phyloP scores from a whole-genome alignment of 2,329 filamentous ascomycete species.

The Microdochium paspali region DNA sequence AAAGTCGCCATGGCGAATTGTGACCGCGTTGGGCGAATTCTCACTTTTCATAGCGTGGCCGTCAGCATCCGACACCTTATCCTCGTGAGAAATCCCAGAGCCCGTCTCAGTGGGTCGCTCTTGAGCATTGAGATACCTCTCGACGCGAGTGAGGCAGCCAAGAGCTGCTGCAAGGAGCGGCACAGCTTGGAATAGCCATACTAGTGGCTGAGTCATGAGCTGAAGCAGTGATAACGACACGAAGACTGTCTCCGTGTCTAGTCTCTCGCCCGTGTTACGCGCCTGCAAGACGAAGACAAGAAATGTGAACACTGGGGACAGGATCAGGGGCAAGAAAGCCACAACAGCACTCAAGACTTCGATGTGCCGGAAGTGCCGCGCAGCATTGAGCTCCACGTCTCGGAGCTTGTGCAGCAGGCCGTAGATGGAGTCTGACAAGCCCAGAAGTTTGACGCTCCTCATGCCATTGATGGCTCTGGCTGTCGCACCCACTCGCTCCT shows the following conservation, averaged over 20 bases:
- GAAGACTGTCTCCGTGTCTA: background rate
- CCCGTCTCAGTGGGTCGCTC: background rate
- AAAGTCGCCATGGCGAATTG: background rate
- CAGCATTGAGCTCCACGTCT: background rate
- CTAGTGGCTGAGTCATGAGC: background rate
- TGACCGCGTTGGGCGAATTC: background rate
- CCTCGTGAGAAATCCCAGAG: background rate
- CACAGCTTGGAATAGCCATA: background rate
- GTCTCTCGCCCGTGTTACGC: background rate
- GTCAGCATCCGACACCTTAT: background rate
- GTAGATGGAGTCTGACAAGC: background rate
- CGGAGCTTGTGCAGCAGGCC: background rate
- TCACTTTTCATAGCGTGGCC: background rate
- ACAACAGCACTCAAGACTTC: background rate
- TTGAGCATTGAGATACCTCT: background rate
- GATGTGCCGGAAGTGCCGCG: background rate
- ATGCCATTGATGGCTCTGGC: background rate
- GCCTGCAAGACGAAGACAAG: conserved; percentile 1
- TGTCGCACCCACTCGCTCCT: background rate
- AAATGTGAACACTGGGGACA: background rate
- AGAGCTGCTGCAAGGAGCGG: background rate
- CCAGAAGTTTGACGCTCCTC: background rate
- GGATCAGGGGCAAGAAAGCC: background rate
- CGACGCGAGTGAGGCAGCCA: background rate
- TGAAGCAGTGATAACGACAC: background rate